These are phyloP conservation scores for Halenospora varia DNA, from an alignment of 495 filamentous ascomycete species.

Conservation along the genomic window DNA sequence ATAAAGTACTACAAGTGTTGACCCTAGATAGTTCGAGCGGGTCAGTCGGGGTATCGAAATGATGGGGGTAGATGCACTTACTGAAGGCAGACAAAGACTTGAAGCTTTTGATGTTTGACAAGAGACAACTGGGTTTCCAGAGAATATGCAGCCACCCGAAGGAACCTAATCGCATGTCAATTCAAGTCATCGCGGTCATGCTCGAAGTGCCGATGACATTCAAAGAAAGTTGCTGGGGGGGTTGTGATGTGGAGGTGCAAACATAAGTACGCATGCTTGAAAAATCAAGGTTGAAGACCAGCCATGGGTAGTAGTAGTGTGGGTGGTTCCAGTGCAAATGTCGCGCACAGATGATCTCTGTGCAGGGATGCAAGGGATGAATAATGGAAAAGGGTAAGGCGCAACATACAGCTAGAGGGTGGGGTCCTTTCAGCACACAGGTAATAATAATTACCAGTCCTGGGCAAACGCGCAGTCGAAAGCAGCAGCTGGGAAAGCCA, in stretches of 20 bases:
- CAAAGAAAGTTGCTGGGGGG: slow-evolving; percentile 1
- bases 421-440: background rate
- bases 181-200: slow-evolving; percentile 20
- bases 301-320: background rate
- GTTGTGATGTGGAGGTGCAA: slow-evolving; percentile 4
- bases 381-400: slow-evolving; percentile 15
- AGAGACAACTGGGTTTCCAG: slow-evolving; percentile 16
- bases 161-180: slow-evolving; percentile 23
- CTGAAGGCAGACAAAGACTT: slow-evolving; percentile 22
- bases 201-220: slow-evolving; percentile 23
- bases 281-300: slow-evolving; percentile 5
- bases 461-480: background rate
- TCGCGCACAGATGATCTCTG: slow-evolving; percentile 13
- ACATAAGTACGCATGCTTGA: slow-evolving; percentile 12
- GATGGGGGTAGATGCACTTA: slow-evolving; percentile 8
- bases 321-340: background rate
- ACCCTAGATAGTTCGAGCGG: slow-evolving; percentile 3
- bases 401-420: slow-evolving; percentile 7
- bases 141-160: slow-evolving; percentile 26
- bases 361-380: slow-evolving; percentile 22
- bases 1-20: slow-evolving; percentile 8
- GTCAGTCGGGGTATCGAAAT: slow-evolving; percentile 9
- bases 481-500: slow-evolving; percentile 4
- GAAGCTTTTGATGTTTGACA: slow-evolving; percentile 21
- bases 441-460: background rate